These are phyloP conservation scores for Trichoderma gamsii DNA, from an alignment of 495 filamentous ascomycete genomes.

Conservation along the genomic window DNA sequence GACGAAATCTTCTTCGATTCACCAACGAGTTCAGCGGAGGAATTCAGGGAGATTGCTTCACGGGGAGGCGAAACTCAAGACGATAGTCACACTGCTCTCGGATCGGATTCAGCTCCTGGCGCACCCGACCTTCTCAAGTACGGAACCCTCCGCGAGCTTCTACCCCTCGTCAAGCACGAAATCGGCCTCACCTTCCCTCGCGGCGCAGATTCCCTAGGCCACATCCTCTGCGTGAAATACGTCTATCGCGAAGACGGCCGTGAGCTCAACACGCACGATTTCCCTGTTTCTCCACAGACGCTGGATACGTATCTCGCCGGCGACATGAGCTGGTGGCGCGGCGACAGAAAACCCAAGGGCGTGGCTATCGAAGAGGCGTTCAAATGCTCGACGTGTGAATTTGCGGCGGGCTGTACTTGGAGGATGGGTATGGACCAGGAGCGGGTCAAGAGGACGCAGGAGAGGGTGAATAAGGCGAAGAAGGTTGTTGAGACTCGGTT, in stretches of 20 bases:
- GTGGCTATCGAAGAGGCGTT: slow-evolving; percentile 84
- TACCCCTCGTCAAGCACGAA: slow-evolving; percentile 37
- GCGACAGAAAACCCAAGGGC: slow-evolving; percentile 67
- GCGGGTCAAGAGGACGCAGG: slow-evolving; percentile 14
- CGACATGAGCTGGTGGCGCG: slow-evolving; percentile 83
- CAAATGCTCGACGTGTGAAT: slow-evolving; percentile 68
- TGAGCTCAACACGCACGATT: slow-evolving; percentile 61
- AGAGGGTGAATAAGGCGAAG: slow-evolving; percentile 11
- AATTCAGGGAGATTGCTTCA: neutral
- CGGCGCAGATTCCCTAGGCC: slow-evolving; percentile 43
- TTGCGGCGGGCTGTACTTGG: slow-evolving; percentile 50
- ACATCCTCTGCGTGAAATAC: slow-evolving; percentile 60
- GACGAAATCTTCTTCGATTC: slow-evolving; percentile 46
- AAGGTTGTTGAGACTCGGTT: neutral
- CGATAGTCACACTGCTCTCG: slow-evolving; percentile 14
- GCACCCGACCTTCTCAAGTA: slow-evolving; percentile 41
- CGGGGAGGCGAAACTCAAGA: neutral
- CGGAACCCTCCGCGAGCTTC: slow-evolving; percentile 33
- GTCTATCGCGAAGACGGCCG: slow-evolving; percentile 44
- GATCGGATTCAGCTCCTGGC: slow-evolving; percentile 22
- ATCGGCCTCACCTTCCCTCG: slow-evolving; percentile 52
- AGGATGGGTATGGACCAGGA: slow-evolving; percentile 34
- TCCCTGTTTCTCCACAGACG: slow-evolving; percentile 58
- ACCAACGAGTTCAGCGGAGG: slow-evolving; percentile 21
- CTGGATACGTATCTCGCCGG: slow-evolving; percentile 60